Base-by-base conservation (phyloP, 495 filamentous ascomycete species). In the Stereocaulon alpinum region DNA sequence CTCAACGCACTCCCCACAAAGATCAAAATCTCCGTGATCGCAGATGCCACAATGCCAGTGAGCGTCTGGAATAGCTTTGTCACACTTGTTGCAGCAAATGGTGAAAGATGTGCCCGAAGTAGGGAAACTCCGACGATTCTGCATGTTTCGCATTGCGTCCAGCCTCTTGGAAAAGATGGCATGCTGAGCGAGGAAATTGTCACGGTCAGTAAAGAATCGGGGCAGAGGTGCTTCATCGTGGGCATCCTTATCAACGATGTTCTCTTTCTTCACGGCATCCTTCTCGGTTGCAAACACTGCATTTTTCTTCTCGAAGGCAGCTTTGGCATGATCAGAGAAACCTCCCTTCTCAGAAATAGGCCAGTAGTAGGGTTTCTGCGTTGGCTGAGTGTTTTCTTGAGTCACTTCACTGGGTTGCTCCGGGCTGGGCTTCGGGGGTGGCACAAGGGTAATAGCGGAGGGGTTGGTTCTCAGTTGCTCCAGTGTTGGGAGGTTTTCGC, bases 1-100 rank as follows among this genome's bases (percentile, higher is more conserved):
- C 48, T 83, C 77, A 42, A 96, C 82, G 70, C 93, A 99, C 32
- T 75, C 69, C 56, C 81, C 79, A 74, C 93, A 99, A 52, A 99
- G 82, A 66, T 99, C 93, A 67, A 89, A 99, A 71, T 99, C 94
- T 32, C 93, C 93, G 55, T 85, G 77, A 62, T 96, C 88, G 71
- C 94, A 99, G 56, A 83, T 86, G 66, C 87, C 86, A 76, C 93
- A 99, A 73, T 99, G 93, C 70, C 88, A 99, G 68, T 99, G 93
- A 24, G 80, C 81, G 63, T 89, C 83, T 40, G 83, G 77, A 64
- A 96, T 89, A 40, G 83, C 79, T 24, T 72, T 72, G 56, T 91
- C 82, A 68, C 93, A 99, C 66, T 82, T 80, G 73, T 99, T 96
- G 81, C 93, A 99, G 76, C 86, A 95, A 54, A 98, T 90, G 40